These are phyloP conservation scores for Cystobasidiopsis lactophilus DNA, from an alignment of 768 basidiomycete species.

Conservation along the genomic window DNA sequence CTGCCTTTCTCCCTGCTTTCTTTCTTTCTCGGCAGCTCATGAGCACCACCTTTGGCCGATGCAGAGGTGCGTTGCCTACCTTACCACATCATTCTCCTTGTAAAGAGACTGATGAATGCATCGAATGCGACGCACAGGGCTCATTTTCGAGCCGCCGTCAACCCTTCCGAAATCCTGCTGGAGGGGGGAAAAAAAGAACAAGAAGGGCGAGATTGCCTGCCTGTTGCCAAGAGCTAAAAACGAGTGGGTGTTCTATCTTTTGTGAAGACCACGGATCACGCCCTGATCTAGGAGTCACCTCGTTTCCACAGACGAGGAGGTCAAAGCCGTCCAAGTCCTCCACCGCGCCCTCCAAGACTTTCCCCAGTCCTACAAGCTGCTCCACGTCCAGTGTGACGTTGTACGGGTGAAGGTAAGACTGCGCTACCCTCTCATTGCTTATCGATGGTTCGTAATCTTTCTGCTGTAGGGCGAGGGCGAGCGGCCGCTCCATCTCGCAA, in stretches of 20 bases:
- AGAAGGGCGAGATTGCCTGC: constrained; percentile 72
- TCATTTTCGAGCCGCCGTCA: constrained; percentile 70
- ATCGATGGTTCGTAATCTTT: neutral
- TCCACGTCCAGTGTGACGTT: constrained; percentile 89
- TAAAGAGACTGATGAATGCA: too few species aligned
- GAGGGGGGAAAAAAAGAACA: too few species aligned
- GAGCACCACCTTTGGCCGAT: too few species aligned
- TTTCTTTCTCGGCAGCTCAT: neutral
- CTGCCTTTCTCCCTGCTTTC: too few species aligned
- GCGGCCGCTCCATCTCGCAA: constrained; percentile 78
- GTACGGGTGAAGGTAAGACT: constrained; percentile 42
- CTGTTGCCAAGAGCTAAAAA: constrained; percentile 74
- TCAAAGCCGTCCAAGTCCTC: constrained; percentile 92
- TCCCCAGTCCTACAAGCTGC: constrained; percentile 77
- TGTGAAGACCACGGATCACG: constrained; percentile 11
- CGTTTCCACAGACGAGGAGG: constrained; percentile 71
- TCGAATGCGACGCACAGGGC: too few species aligned
- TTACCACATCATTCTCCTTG: too few species aligned
- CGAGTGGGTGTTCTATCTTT: constrained; percentile 99
- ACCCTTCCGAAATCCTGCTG: constrained; percentile 74
- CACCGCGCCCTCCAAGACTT: constrained; percentile 56
- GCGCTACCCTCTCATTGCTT: neutral
- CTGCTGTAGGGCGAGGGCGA: constrained; percentile 40
- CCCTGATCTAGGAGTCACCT: neutral
- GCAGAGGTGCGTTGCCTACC: too few species aligned